phyloP scores from a whole-genome alignment of 2,329 filamentous ascomycete species.

The Fusarium marasasianum region DNA sequence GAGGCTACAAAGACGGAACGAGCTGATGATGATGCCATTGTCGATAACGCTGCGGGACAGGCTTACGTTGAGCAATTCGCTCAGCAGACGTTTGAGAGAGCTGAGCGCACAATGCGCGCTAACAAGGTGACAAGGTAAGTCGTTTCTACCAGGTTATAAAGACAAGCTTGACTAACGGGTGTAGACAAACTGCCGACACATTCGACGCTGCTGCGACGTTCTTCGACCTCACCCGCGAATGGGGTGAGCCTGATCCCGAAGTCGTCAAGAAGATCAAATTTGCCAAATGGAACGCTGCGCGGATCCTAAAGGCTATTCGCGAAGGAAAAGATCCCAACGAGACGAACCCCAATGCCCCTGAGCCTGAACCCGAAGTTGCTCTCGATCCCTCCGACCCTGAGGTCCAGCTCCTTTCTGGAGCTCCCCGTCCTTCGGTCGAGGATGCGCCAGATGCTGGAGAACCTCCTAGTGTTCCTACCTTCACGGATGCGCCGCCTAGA shows the following conservation, averaged over 20 bases:
- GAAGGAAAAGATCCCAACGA: slow-evolving; percentile 92
- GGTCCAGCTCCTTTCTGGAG: slow-evolving; percentile 59
- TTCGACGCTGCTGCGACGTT: slow-evolving; percentile 94
- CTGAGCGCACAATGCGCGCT: slow-evolving; percentile 81
- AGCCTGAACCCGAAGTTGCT: slow-evolving; percentile 53
- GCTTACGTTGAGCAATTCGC: slow-evolving; percentile 96
- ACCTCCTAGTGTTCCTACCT: slow-evolving; percentile 41
- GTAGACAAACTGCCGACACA: slow-evolving; percentile 89
- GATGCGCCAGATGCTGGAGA: slow-evolving; percentile 60
- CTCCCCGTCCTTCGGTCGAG: slow-evolving; percentile 60
- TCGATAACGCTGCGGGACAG: slow-evolving; percentile 85
- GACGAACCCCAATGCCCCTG: slow-evolving; percentile 77
- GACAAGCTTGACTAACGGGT: background rate
- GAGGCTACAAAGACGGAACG: slow-evolving; percentile 72
- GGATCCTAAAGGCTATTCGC: slow-evolving; percentile 90
- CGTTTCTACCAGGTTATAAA: accelerated
- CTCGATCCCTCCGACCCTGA: slow-evolving; percentile 74
- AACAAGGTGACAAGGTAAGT: slow-evolving; percentile 82
- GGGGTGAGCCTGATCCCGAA: slow-evolving; percentile 79
- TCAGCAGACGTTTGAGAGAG: slow-evolving; percentile 84
- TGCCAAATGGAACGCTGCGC: slow-evolving; percentile 92
- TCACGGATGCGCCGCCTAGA: slow-evolving; percentile 40
- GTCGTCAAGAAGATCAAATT: slow-evolving; percentile 90
- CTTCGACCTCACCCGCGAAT: slow-evolving; percentile 86
- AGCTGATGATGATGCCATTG: slow-evolving; percentile 81